A percentile compares a stretch with the other conserved stretches of the same genome.
phyloP scores from a whole-genome alignment of 306 rosid genomes.

The Cucumis cinereus region DNA sequence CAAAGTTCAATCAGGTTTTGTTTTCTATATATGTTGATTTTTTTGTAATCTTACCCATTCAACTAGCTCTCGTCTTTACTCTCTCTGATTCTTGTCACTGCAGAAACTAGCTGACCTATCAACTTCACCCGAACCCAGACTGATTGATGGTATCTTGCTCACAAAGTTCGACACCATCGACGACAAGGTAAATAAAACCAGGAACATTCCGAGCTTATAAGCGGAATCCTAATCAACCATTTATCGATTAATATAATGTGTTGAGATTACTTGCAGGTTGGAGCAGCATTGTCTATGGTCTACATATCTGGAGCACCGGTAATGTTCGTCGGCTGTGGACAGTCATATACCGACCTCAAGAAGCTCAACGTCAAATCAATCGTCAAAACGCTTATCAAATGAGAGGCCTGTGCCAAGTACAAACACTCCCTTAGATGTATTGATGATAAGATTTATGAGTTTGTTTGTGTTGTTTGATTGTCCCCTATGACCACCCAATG shows the following conservation, averaged over 20 bases:
- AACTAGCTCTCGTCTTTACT: not conserved
- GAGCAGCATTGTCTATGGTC: conserved; percentile 98
- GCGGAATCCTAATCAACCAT: not conserved
- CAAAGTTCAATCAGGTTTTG: conserved; percentile 84
- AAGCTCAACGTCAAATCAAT: conserved; percentile 91
- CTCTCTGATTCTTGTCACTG: conserved; percentile 6
- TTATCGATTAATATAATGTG: not conserved
- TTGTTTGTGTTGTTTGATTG: not conserved
- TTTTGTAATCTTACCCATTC: not conserved
- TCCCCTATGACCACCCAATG: conserved; percentile 1
- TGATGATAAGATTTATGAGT: too few species aligned
- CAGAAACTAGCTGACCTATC: conserved; percentile 95
- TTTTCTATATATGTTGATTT: not conserved
- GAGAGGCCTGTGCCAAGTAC: conserved; percentile 10
- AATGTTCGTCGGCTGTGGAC: conserved; percentile 98
- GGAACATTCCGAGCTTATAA: not conserved
- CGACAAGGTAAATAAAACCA: conserved; percentile 51
- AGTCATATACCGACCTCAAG: conserved; percentile 91
- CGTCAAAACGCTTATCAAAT: conserved; percentile 80
- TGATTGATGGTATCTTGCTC: conserved; percentile 94
- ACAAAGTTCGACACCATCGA: conserved; percentile 95
- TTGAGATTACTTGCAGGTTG: conserved; percentile 40
- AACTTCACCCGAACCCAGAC: conserved; percentile 41
- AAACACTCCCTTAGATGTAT: not conserved
- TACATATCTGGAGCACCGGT: conserved; percentile 95